These are phyloP conservation scores for Aspergillus aculeatus DNA, from an alignment of 2,329 filamentous ascomycete genomes.

Conservation along the genomic window DNA sequence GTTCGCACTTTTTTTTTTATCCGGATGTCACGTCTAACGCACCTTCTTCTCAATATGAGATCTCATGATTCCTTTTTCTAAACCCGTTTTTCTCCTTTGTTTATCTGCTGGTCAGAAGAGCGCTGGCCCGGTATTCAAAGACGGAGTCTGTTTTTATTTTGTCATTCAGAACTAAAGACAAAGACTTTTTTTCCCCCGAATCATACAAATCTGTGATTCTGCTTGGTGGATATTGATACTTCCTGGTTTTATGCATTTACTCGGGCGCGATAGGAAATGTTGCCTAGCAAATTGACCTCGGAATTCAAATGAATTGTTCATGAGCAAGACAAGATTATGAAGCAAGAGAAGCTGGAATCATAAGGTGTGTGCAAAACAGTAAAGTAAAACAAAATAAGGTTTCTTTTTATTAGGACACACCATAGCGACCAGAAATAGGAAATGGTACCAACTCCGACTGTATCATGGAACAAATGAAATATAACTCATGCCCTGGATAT, in stretches of 20 bases:
- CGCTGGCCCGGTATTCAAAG: constrained; percentile 33
- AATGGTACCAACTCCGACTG: constrained; percentile 40
- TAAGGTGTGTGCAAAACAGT: constrained; percentile 6
- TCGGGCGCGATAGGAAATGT: constrained; percentile 2
- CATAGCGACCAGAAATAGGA: constrained; percentile 28
- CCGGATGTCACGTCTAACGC: constrained; percentile 18
- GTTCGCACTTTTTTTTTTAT: constrained; percentile 8
- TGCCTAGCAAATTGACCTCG: constrained; percentile 1
- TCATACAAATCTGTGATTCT: not conserved
- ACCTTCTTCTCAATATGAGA: constrained; percentile 17
- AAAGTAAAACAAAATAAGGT: constrained; percentile 24
- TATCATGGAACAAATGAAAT: constrained; percentile 41
- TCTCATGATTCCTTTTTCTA: constrained; percentile 12
- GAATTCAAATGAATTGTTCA: constrained; percentile 3
- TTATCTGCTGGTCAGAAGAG: constrained; percentile 34
- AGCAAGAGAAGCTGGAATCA: not conserved
- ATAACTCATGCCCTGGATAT: constrained; percentile 34
- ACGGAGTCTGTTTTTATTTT: constrained; percentile 11
- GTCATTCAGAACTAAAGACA: constrained; percentile 4
- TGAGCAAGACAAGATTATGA: not conserved
- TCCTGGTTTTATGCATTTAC: not conserved
- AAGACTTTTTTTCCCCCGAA: not conserved
- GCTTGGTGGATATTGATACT: not conserved
- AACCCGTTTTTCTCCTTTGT: constrained; percentile 8
- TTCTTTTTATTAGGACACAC: constrained; percentile 37